Percentiles rank a stretch among this genome's conserved stretches.
Conservation (phyloP, 2,329 filamentous ascomycete genomes). For the Paracorniculantispora psalliotae region DNA sequence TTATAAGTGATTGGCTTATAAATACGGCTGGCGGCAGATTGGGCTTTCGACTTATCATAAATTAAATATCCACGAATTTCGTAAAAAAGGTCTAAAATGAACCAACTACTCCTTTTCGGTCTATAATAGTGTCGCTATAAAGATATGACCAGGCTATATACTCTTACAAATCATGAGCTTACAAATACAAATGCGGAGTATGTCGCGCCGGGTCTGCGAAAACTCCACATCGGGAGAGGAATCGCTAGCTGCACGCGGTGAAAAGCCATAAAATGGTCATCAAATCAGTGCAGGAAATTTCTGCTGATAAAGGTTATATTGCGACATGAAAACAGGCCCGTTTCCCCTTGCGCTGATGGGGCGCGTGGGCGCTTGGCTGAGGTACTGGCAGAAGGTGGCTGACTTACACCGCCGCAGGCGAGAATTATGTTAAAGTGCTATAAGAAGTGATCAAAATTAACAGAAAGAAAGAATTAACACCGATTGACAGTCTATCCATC, state of each 20-base stretch:
- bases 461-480: too few species aligned
- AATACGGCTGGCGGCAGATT: not conserved
- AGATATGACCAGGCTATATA: not conserved
- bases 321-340: too few species aligned
- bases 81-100: not conserved
- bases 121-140: not conserved
- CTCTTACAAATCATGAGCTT: not conserved
- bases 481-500: too few species aligned
- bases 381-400: too few species aligned
- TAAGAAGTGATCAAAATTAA: too few species aligned
- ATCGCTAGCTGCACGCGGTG: not conserved
- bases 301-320: too few species aligned
- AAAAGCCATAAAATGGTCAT: not conserved
- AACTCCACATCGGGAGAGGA: not conserved
- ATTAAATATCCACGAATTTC: not conserved
- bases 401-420: too few species aligned
- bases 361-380: too few species aligned
- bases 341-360: too few species aligned
- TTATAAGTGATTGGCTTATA: not conserved
- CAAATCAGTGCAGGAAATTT: too few species aligned
- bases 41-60: not conserved
- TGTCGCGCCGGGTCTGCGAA: not conserved
- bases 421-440: too few species aligned
- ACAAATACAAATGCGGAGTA: not conserved
- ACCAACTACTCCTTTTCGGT: not conserved